These are phyloP conservation scores for Tetracentron sinense DNA, from an alignment of 164 flowering plant species.

Conservation along the genomic window DNA sequence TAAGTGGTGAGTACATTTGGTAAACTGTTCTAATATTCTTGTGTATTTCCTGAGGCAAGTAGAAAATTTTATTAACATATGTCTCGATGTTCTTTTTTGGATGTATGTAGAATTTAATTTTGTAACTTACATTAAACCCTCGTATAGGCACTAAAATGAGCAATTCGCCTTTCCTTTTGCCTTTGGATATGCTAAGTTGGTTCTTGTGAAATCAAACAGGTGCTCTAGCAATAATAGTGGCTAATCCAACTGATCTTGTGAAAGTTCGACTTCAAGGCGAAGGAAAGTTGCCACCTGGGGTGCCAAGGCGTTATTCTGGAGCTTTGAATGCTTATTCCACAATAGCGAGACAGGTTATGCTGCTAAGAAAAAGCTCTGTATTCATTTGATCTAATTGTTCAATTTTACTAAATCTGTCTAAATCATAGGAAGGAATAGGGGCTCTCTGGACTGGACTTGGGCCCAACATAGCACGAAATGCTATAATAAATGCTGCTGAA, in stretches of 20 bases:
- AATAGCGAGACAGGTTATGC: conserved; percentile 66
- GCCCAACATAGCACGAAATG: conserved; percentile 87
- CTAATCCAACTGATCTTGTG: conserved; percentile 98
- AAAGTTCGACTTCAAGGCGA: conserved; percentile 96
- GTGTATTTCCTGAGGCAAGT: not conserved
- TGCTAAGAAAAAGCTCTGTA: not conserved
- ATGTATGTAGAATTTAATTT: not conserved
- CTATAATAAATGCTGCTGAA: conserved; percentile 95
- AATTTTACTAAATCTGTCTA: conserved; percentile 13
- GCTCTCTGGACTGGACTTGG: conserved; percentile 99
- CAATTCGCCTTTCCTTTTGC: not conserved
- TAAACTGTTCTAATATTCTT: not conserved
- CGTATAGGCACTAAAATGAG: not conserved
- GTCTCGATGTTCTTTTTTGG: not conserved
- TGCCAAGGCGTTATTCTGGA: conserved; percentile 79
- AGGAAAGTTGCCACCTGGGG: conserved; percentile 82
- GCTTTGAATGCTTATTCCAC: conserved; percentile 81
- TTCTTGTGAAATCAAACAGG: conserved; percentile 42
- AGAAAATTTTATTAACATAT: too few relatives aligned
- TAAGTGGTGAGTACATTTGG: conserved; percentile 57
- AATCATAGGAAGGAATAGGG: conserved; percentile 70
- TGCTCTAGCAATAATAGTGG: conserved; percentile 78
- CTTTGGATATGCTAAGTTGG: conserved; percentile 1
- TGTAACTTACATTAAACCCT: not conserved
- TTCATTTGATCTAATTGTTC: not conserved